These are phyloP conservation scores for Luffa aegyptiaca DNA, from an alignment of 306 rosid genomes.

Conservation along the genomic window DNA sequence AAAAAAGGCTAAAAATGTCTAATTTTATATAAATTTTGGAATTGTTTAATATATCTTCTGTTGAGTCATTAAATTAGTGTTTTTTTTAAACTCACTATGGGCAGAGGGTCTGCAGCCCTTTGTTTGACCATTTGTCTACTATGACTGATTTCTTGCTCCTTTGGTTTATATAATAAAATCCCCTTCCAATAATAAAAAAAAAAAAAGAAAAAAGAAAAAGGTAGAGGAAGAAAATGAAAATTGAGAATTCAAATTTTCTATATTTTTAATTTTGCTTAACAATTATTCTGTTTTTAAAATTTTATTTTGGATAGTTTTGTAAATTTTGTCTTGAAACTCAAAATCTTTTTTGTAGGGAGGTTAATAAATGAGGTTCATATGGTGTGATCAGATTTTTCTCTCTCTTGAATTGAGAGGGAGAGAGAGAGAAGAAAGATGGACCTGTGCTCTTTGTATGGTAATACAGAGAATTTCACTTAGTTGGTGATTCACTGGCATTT, in stretches of 20 bases:
- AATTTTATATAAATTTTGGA: slow-evolving; percentile 3
- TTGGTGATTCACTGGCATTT: not conserved
- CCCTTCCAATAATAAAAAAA: not conserved
- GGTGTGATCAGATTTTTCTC: not conserved
- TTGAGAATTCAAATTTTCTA: not conserved
- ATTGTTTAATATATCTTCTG: slow-evolving; percentile 2
- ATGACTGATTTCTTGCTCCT: slow-evolving; percentile 15
- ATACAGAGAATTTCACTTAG: not conserved
- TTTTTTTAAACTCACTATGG: not conserved
- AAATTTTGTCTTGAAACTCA: not conserved
- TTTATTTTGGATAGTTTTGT: not conserved
- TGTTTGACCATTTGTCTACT: slow-evolving; percentile 32
- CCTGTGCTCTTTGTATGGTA: not conserved
- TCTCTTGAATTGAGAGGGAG: not conserved
- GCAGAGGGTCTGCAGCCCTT: slow-evolving; percentile 19
- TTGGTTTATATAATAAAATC: not conserved
- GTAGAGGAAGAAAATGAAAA: not conserved
- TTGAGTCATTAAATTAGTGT: slow-evolving; percentile 3
- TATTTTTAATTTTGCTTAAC: not conserved
- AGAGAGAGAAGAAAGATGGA: not conserved
- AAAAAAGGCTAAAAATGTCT: not conserved
- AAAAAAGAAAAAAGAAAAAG: not conserved
- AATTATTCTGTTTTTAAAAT: no score
- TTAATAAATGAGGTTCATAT: not conserved
- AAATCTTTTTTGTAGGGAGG: not conserved